Evolutionary conservation across 805 yeast genomes (phyloP), one percentile per base, ranked within the genome.

Genomic region (Metschnikowia lochheadii): DNA sequence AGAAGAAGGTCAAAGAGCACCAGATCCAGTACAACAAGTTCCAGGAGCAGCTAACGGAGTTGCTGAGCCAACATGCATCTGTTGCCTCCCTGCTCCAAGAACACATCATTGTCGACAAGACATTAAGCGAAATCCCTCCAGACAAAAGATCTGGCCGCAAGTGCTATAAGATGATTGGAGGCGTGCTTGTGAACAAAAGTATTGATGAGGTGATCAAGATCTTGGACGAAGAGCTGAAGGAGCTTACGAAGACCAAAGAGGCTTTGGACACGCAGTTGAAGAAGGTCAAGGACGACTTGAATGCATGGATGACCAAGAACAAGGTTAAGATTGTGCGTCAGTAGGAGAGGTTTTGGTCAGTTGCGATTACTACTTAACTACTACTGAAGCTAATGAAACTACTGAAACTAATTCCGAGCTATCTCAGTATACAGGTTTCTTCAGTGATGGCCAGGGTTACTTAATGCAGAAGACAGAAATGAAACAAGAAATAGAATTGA

Each of bases 81-180:
- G 49, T 73, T 8, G 45, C 67, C 1, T 65, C 76, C 11, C 75
- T 70, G 56, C 55, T 70, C 13, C 71, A 68, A 54, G 78, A 74
- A 53, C 75, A 73, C 55, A 32, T 56, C 33, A 65, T 73, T 15
- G 78, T 74, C n/a, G 74, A 71, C 58, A 64, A 68, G 53, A 72
- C 77, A 11, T 62, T 74, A 52, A 56, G 62, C 13, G 64, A 63
- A 23, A 69, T 73, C 15, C 64, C 65, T 5, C 69, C 73, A 5
- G 66, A 61, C 23, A 54, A 65, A 33, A 63, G 76, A 51, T 49
- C 58, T 2, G 82, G 78, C 41, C 80, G 99, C 53, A 83, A 84
- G 63, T 89, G 97, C 62, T 90, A 83, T 70, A 82, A 96, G 61
- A 89, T 94, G 97, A 80, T 92, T 32, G 97, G 97, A 23, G 95